phyloP scores from a whole-genome alignment of 495 filamentous ascomycete genomes.

The Hypoxylon lienhwacheense region DNA sequence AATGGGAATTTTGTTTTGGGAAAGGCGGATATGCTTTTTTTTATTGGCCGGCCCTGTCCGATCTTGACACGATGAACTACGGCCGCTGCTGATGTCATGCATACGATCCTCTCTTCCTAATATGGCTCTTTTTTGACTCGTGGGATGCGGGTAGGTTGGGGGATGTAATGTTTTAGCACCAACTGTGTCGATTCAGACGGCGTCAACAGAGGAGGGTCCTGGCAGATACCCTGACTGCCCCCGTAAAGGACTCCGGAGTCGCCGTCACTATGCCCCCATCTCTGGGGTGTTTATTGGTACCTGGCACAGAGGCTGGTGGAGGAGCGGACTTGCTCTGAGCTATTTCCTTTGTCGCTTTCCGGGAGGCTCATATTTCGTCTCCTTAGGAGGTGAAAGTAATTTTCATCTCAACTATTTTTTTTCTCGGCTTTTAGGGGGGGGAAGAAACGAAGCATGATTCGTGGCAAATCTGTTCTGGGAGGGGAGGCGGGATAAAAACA shows the following conservation, averaged over 20 bases:
- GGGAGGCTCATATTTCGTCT: constrained; percentile 22
- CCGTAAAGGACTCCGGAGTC: constrained; percentile 2
- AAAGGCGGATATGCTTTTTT: constrained; percentile 23
- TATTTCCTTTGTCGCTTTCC: constrained; percentile 28
- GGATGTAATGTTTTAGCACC: constrained; percentile 33
- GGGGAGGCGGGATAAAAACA: neutral
- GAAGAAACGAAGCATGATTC: constrained; percentile 14
- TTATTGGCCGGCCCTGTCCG: constrained; percentile 12
- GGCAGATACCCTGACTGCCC: neutral
- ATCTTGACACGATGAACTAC: constrained; percentile 13
- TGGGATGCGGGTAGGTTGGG: constrained; percentile 11
- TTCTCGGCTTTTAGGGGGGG: constrained; percentile 11
- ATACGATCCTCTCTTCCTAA: constrained; percentile 25
- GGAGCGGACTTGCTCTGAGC: constrained; percentile 2
- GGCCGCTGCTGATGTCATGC: constrained; percentile 10
- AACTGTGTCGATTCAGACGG: constrained; percentile 8
- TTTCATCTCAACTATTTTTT: constrained; percentile 22
- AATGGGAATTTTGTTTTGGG: constrained; percentile 15
- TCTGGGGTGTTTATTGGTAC: constrained; percentile 15
- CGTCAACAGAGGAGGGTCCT: constrained; percentile 2
- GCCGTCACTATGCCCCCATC: neutral
- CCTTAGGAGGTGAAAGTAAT: constrained; percentile 11
- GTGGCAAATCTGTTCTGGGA: constrained; percentile 17
- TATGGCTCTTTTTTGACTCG: neutral
- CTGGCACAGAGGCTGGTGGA: constrained; percentile 11